A percentile compares a stretch with the other conserved stretches of the same genome.
Evolutionary conservation across 768 basidiomycete genomes (phyloP).

Genomic region (Pholiota molesta): DNA sequence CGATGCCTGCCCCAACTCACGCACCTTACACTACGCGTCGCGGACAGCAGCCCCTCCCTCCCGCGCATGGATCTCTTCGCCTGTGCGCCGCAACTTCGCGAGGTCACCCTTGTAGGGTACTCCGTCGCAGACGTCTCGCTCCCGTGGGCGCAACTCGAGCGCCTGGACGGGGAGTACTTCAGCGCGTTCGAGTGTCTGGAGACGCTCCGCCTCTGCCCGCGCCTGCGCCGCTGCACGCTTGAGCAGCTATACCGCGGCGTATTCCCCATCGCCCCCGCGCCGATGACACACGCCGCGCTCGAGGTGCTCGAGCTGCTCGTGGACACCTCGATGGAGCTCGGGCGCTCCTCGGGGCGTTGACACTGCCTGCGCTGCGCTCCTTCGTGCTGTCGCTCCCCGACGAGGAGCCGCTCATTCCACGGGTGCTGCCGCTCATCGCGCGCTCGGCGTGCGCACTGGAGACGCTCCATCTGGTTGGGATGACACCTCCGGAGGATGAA

Average conservation of each 20-base stretch:
- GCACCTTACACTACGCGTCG: slow-evolving; percentile 19
- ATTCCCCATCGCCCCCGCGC: slow-evolving; percentile 8
- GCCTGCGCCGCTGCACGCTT: slow-evolving; percentile 19
- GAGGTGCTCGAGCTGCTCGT: slow-evolving; percentile 22
- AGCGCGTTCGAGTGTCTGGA: slow-evolving; percentile 21
- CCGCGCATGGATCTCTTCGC: slow-evolving; percentile 19
- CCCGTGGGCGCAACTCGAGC: slow-evolving; percentile 22
- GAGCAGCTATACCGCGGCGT: slow-evolving; percentile 20
- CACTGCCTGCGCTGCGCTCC: slow-evolving; percentile 19
- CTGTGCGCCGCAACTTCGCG: slow-evolving; percentile 17
- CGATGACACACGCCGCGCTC: slow-evolving; percentile 18
- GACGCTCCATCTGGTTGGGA: slow-evolving; percentile 23
- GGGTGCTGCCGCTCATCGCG: slow-evolving; percentile 17
- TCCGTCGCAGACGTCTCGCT: slow-evolving; percentile 19
- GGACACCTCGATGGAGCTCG: slow-evolving; percentile 16
- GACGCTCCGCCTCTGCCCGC: slow-evolving; percentile 17
- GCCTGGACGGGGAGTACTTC: slow-evolving; percentile 22
- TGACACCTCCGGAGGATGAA: slow-evolving; percentile 21
- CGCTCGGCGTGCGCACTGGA: slow-evolving; percentile 19
- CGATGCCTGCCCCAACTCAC: slow-evolving; percentile 21
- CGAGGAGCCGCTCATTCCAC: slow-evolving; percentile 12
- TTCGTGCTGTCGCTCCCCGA: slow-evolving; percentile 23
- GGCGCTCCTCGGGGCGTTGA: slow-evolving; percentile 17
- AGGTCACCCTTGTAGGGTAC: slow-evolving; percentile 23
- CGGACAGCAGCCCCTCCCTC: slow-evolving; percentile 20